A percentile compares a stretch with the other conserved stretches of the same genome.
Conservation (phyloP, 768 basidiomycete genomes). For the Pisolithus albus region DNA sequence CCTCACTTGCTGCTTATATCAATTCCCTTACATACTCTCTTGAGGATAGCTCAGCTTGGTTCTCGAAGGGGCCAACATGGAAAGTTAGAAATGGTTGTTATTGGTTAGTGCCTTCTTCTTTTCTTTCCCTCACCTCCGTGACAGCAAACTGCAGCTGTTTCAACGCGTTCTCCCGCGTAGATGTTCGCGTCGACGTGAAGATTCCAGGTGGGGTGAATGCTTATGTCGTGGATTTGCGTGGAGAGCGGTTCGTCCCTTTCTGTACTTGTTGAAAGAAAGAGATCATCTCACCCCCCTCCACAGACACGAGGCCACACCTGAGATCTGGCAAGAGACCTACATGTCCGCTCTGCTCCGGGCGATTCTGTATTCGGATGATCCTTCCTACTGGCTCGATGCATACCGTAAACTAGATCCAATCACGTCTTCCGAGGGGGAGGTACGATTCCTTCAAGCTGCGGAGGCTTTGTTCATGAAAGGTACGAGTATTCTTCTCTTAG, state of each 20-base stretch:
- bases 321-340: conserved; percentile 97
- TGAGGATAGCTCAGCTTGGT: conserved; percentile 90
- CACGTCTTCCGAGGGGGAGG: conserved; percentile 79
- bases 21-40: conserved; percentile 96
- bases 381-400: conserved; percentile 83
- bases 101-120: conserved; percentile 51
- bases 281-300: neutral
- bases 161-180: conserved; percentile 96
- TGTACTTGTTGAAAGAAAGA: neutral
- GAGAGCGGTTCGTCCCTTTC: conserved; percentile 66
- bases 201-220: conserved; percentile 96
- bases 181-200: conserved; percentile 95
- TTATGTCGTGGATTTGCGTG: conserved; percentile 89
- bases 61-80: conserved; percentile 77
- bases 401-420: conserved; percentile 96
- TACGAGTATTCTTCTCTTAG: conserved; percentile 14
- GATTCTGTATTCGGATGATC: conserved; percentile 94
- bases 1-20: conserved; percentile 95
- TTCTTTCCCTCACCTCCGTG: neutral
- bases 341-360: conserved; percentile 87
- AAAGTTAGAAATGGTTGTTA: conserved; percentile 91
- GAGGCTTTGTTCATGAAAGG: conserved; percentile 88
- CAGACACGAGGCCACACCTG: conserved; percentile 84
- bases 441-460: conserved; percentile 84
- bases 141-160: conserved; percentile 58